A percentile compares a stretch with the other conserved stretches of the same genome.
phyloP scores from a whole-genome alignment of 805 yeast genomes.

The Peterozyma toletana region DNA sequence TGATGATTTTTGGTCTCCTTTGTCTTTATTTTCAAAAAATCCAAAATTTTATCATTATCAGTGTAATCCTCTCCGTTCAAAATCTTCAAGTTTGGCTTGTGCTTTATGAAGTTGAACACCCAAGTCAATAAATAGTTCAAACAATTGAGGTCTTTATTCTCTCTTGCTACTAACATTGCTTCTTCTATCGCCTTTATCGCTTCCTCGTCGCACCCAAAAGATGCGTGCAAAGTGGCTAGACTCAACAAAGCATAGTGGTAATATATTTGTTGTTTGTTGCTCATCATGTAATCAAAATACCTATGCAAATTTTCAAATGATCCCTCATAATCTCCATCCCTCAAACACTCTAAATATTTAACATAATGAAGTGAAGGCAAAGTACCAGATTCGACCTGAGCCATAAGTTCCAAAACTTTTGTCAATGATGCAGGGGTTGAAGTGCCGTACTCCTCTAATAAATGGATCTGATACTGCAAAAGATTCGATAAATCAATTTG shows the following conservation, averaged over 20 bases:
- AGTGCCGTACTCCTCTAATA: conserved; percentile 45
- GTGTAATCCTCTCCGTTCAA: conserved; percentile 35
- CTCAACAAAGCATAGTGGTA: conserved; percentile 75
- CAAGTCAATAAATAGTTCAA: conserved; percentile 67
- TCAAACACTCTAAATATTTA: conserved; percentile 51
- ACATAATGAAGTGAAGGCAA: conserved; percentile 48
- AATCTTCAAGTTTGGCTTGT: conserved; percentile 48
- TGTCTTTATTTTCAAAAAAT: conserved; percentile 50
- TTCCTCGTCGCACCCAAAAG: conserved; percentile 56
- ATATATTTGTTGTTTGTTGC: conserved; percentile 52
- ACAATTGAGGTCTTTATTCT: conserved; percentile 68
- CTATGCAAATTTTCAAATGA: conserved; percentile 51
- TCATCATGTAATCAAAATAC: conserved; percentile 70
- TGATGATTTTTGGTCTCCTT: conserved; percentile 36
- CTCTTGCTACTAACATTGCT: conserved; percentile 83
- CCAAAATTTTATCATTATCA: conserved; percentile 59
- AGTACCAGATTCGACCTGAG: conserved; percentile 34
- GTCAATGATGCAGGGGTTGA: conserved; percentile 38
- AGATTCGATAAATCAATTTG: conserved; percentile 43
- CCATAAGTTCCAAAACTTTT: conserved; percentile 35
- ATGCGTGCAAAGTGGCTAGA: conserved; percentile 63
- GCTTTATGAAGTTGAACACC: conserved; percentile 63
- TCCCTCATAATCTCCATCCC: conserved; percentile 53
- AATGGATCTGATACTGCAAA: conserved; percentile 44
- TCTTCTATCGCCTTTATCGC: conserved; percentile 80